Evolutionary conservation across 345 rosid genomes (phyloP).

Genomic region (Eucalyptus brandiana): DNA sequence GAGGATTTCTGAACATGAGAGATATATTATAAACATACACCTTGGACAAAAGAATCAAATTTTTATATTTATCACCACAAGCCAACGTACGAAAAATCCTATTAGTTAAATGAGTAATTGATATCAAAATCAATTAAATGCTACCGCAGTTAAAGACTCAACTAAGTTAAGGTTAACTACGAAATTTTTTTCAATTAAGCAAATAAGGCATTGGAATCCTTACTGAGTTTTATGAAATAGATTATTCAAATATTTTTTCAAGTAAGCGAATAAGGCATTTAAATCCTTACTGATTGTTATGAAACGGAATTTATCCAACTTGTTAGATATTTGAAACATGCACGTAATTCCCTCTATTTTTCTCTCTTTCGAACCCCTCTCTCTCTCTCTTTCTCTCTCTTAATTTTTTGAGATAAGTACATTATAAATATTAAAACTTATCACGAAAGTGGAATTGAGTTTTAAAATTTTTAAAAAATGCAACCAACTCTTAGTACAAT

Average conservation of each 20-base stretch:
- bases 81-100: neutral
- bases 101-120: neutral
- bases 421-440: too few species aligned
- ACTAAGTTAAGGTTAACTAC: neutral
- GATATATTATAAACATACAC: neutral
- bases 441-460: neutral
- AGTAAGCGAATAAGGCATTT: neutral
- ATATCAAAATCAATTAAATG: neutral
- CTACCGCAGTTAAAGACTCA: neutral
- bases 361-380: neutral
- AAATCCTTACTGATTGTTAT: neutral
- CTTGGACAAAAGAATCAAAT: neutral
- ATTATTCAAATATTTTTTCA: neutral
- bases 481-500: too few species aligned
- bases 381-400: too few species aligned
- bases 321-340: neutral
- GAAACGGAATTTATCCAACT: neutral
- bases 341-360: neutral
- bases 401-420: too few species aligned
- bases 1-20: neutral
- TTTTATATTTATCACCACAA: neutral
- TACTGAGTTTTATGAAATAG: neutral
- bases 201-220: neutral
- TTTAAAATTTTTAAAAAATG: too few species aligned
- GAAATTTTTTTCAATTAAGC: neutral